Evolutionary conservation across 2,329 filamentous ascomycete genomes (phyloP), one percentile per base, ranked within the genome.

Genomic region (Ceratocystis colombiana): DNA sequence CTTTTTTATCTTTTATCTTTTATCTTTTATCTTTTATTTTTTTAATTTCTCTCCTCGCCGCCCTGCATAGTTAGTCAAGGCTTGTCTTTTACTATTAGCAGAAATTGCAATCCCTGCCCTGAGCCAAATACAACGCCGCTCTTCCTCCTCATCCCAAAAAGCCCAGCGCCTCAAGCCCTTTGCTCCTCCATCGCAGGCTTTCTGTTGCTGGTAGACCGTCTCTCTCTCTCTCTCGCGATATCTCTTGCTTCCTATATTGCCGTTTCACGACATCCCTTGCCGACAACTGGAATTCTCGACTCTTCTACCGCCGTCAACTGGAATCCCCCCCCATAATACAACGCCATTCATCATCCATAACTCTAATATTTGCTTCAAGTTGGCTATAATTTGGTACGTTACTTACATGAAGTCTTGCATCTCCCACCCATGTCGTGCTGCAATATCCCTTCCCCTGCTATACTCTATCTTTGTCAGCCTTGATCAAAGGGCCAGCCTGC

Each of bases 31-130:
- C 37, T 64, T 22, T 20, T 37, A 28, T 37, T 33, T 63, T 30
- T n/a, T 50, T 22, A 46, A 33, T 64, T 64, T 22, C 45, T 62
- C 33, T 17, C 33, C 53, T 53, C 53, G 53, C 53, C 53, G 53
- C 53, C 53, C 53, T 57, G 53, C 22, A 55, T 55, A 20, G 20
- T 15, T 15, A 55, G 20, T 15, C 20, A 22, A 55, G 50, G 50
- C 50, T 50, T 45, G 48, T 64, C 44, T 53, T 64, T 45, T 50
- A 33, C 17, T 64, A 57, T 57, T 57, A 57, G 53, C 53, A 57
- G 22, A 57, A 30, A 12, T 17, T 17, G 22, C 10, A 57, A 48
- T 53, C 61, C 44, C 61, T 62, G 41, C 41, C 10, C 28, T 45
- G 8, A 22, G 33, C 20, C 28, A 25, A 22, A 20, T 50, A 50